phyloP scores from a whole-genome alignment of 2,329 filamentous ascomycete genomes.

The Colletotrichum brevisporum region DNA sequence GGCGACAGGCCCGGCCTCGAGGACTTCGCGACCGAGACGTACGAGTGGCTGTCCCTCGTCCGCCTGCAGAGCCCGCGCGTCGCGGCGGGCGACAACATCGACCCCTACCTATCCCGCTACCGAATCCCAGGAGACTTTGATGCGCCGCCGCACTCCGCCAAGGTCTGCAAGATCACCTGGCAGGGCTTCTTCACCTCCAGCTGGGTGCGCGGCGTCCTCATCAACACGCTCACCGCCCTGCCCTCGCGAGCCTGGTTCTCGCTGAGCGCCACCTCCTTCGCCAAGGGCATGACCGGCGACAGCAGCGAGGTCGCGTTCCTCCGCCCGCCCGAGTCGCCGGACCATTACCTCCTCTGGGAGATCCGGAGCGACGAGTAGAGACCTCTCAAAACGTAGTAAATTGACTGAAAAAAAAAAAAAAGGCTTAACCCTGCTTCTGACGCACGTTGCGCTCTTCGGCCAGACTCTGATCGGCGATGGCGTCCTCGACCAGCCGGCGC shows the following conservation, averaged over 20 bases:
- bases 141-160: constrained; percentile 44
- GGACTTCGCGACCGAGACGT: constrained; percentile 73
- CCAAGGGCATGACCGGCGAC: constrained; percentile 58
- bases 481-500: constrained; percentile 84
- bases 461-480: constrained; percentile 76
- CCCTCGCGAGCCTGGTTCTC: constrained; percentile 68
- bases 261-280: constrained; percentile 66
- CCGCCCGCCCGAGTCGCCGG: constrained; percentile 62
- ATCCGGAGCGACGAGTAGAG: constrained; percentile 58
- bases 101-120: constrained; percentile 80
- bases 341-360: constrained; percentile 74
- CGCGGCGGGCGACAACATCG: constrained; percentile 68
- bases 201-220: constrained; percentile 66
- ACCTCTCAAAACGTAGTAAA: background rate
- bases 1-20: constrained; percentile 67
- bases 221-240: constrained; percentile 59
- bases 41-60: constrained; percentile 83
- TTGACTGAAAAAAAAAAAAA: background rate
- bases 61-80: constrained; percentile 77
- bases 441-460: constrained; percentile 77
- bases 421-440: constrained; percentile 69
- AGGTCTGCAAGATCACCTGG: constrained; percentile 69
- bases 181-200: constrained; percentile 68
- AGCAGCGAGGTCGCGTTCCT: constrained; percentile 68
- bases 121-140: constrained; percentile 61